A percentile compares a stretch with the other conserved stretches of the same genome.
These are phyloP conservation scores for Eimeria maxima DNA, from an alignment of 169 alveolate genomes.

Conservation along the genomic window DNA sequence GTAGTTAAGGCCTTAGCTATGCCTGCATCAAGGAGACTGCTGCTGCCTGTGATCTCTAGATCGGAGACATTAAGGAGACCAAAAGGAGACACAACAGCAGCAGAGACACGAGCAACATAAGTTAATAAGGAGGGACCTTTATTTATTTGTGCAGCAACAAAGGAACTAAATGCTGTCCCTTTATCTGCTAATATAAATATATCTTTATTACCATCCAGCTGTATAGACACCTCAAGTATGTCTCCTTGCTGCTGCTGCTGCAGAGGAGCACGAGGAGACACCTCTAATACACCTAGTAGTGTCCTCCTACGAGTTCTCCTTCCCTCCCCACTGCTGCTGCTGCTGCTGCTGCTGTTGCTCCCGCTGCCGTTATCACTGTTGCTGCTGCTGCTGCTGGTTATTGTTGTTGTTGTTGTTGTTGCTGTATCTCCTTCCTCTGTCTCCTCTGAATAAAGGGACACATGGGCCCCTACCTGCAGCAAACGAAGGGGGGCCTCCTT, in stretches of 20 bases:
- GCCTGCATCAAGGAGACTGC: constrained; percentile 33
- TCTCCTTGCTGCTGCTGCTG: neutral
- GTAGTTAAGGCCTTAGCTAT: too few species aligned
- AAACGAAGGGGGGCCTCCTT: neutral
- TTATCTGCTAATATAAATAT: neutral
- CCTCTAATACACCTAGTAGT: neutral
- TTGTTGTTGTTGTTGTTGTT: neutral
- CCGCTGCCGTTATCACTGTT: too few species aligned
- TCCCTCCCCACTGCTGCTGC: too few species aligned
- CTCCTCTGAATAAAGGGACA: neutral
- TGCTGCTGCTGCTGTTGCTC: too few species aligned
- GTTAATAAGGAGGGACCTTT: neutral
- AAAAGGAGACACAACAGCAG: constrained; percentile 10
- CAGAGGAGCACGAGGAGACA: neutral
- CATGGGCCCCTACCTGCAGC: neutral
- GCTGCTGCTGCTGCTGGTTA: too few species aligned
- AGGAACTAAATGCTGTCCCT: neutral
- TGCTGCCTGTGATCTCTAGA: neutral
- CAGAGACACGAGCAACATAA: neutral
- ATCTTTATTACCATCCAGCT: neutral
- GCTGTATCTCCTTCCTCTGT: neutral
- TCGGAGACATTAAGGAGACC: constrained; percentile 6
- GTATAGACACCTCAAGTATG: neutral
- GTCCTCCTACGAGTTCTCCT: too few species aligned
- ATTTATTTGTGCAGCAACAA: constrained; percentile 12